phyloP scores from a whole-genome alignment of 1,284 basidiomycete genomes.

The Moesziomyces sp. region DNA sequence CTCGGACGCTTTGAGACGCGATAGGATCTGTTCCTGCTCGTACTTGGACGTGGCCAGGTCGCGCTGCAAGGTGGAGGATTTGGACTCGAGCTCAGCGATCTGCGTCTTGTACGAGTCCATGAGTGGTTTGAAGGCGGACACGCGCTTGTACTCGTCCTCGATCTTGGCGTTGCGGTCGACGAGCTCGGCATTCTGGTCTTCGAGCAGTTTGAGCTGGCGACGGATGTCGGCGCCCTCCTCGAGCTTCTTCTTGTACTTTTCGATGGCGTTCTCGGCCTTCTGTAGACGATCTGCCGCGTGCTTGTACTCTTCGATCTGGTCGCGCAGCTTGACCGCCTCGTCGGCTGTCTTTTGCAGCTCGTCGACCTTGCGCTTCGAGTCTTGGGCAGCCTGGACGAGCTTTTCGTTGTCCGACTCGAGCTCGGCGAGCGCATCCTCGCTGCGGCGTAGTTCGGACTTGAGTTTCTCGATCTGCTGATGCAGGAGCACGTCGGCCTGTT shows the following conservation, averaged over 20 bases:
- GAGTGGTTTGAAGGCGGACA: slow-evolving; percentile 84
- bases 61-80: slow-evolving; percentile 74
- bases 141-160: slow-evolving; percentile 89
- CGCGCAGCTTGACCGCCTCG: slow-evolving; percentile 82
- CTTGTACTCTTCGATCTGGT: slow-evolving; percentile 83
- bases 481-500: slow-evolving; percentile 52
- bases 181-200: slow-evolving; percentile 90
- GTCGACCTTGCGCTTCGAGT: slow-evolving; percentile 71
- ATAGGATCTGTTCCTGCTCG: slow-evolving; percentile 54
- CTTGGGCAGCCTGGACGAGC: slow-evolving; percentile 30
- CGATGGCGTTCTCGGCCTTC: slow-evolving; percentile 96
- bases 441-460: slow-evolving; percentile 51
- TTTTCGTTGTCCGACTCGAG: slow-evolving; percentile 55
- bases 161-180: slow-evolving; percentile 89
- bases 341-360: slow-evolving; percentile 83
- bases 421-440: slow-evolving; percentile 59
- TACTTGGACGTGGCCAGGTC: slow-evolving; percentile 69
- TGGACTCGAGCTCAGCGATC: slow-evolving; percentile 82
- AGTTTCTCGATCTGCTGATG: slow-evolving; percentile 56
- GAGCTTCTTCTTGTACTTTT: slow-evolving; percentile 98
- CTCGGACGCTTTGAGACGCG: slow-evolving; percentile 68
- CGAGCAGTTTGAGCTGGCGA: slow-evolving; percentile 83
- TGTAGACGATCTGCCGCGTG: slow-evolving; percentile 89
- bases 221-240: slow-evolving; percentile 91
- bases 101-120: slow-evolving; percentile 93